Conservation (phyloP, 352 stramenopile species). For the Hyphochytrium catenoides region DNA sequence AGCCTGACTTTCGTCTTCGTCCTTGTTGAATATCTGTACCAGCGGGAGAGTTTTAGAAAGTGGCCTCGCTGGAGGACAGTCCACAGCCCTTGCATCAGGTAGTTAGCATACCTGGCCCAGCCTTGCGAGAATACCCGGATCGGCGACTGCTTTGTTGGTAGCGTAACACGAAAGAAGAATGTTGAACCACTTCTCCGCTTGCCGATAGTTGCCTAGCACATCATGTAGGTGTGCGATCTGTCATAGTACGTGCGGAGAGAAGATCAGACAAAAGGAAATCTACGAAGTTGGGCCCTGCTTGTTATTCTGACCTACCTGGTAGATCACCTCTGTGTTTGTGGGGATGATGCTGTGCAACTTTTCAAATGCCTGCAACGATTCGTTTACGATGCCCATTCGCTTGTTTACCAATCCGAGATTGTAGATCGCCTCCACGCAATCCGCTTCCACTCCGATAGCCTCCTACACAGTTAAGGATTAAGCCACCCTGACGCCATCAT, state of each 20-base stretch:
- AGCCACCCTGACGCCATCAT: no score
- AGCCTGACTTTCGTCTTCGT: conserved; percentile 74
- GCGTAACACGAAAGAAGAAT: conserved; percentile 77
- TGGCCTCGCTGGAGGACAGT: no score
- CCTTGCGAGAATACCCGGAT: conserved; percentile 45
- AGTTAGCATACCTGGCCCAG: no score
- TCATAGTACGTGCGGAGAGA: conserved; percentile 67
- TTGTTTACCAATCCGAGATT: conserved; percentile 77
- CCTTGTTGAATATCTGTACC: conserved; percentile 84
- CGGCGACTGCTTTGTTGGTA: conserved; percentile 38
- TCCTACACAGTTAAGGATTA: no score
- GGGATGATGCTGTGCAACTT: conserved; percentile 87
- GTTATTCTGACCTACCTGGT: not conserved
- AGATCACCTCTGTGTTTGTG: conserved; percentile 29
- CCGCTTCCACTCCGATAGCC: conserved; percentile 69
- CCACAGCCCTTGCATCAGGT: no score
- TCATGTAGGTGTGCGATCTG: conserved; percentile 87
- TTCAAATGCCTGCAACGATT: conserved; percentile 84
- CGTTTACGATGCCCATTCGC: conserved; percentile 57
- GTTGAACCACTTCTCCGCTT: conserved; percentile 80
- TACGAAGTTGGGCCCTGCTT: not conserved
- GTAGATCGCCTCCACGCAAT: conserved; percentile 87
- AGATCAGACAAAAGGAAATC: no score
- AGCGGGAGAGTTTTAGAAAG: no score
- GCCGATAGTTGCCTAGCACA: conserved; percentile 55